These are phyloP conservation scores for Paxillus involutus DNA, from an alignment of 768 basidiomycete species.

Conservation along the genomic window DNA sequence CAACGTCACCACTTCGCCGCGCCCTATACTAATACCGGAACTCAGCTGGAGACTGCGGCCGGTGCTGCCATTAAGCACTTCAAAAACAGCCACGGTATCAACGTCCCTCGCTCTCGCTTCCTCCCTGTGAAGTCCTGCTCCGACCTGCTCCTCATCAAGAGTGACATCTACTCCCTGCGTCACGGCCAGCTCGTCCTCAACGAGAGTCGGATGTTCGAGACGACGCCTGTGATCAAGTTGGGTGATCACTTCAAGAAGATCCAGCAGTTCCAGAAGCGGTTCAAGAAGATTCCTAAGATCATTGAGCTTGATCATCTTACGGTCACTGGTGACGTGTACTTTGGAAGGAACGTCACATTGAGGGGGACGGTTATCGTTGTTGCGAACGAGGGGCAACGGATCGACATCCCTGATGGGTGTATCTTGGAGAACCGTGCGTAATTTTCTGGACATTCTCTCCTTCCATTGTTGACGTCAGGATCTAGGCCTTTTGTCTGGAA, in stretches of 20 bases:
- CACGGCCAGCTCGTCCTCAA: constrained; percentile 70
- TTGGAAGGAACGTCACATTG: constrained; percentile 63
- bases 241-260: constrained; percentile 80
- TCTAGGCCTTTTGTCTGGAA: constrained; percentile 68
- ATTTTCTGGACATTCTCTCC: neutral
- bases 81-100: constrained; percentile 64
- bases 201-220: constrained; percentile 54
- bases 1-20: neutral
- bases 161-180: constrained; percentile 67
- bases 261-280: constrained; percentile 67
- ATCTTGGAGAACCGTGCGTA: constrained; percentile 64
- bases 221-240: constrained; percentile 74
- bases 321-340: constrained; percentile 66
- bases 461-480: constrained; percentile 12
- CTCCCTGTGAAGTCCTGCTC: constrained; percentile 66
- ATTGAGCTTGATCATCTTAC: constrained; percentile 76
- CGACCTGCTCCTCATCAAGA: constrained; percentile 64
- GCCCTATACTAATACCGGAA: neutral
- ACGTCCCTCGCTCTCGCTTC: constrained; percentile 73
- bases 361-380: constrained; percentile 73
- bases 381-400: constrained; percentile 74
- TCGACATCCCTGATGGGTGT: constrained; percentile 75
- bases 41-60: constrained; percentile 69
- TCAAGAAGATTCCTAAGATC: constrained; percentile 74
- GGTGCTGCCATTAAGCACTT: constrained; percentile 78